These are phyloP conservation scores for Penicillium occitanis DNA, from an alignment of 2,329 filamentous ascomycete genomes.

Conservation along the genomic window DNA sequence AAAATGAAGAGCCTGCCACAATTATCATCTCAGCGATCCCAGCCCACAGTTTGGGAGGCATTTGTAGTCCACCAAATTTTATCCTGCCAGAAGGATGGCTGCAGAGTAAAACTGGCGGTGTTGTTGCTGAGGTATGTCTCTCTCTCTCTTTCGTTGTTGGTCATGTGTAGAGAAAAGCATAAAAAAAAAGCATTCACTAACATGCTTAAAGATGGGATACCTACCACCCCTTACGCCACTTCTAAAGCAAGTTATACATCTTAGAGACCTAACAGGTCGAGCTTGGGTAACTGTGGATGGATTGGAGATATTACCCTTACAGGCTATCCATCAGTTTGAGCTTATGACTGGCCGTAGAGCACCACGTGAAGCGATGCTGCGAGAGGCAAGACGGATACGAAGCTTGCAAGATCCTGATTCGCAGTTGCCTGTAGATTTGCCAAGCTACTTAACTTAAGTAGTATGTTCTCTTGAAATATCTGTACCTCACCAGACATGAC, in stretches of 20 bases:
- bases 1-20: conserved; percentile 59
- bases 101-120: conserved; percentile 65
- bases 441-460: too few species aligned
- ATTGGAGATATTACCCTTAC: too few species aligned
- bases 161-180: background rate
- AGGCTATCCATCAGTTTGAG: too few species aligned
- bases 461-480: too few species aligned
- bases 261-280: background rate
- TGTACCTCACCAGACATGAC: too few species aligned
- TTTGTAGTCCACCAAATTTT: conserved; percentile 59
- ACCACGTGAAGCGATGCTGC: too few species aligned
- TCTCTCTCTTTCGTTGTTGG: background rate
- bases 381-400: too few species aligned
- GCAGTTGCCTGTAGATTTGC: too few species aligned
- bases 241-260: background rate
- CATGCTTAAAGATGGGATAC: background rate
- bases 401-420: too few species aligned
- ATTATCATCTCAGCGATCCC: conserved; percentile 70
- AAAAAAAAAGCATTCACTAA: background rate
- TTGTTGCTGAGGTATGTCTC: conserved; percentile 59
- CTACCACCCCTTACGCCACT: background rate
- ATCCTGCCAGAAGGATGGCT: conserved; percentile 64
- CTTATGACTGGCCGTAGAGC: too few species aligned
- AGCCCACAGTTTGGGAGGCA: conserved; percentile 59
- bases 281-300: too few species aligned